A percentile compares a stretch with the other conserved stretches of the same genome.
Evolutionary conservation across 768 basidiomycete species (phyloP).

Genomic region (Terana coerulea): DNA sequence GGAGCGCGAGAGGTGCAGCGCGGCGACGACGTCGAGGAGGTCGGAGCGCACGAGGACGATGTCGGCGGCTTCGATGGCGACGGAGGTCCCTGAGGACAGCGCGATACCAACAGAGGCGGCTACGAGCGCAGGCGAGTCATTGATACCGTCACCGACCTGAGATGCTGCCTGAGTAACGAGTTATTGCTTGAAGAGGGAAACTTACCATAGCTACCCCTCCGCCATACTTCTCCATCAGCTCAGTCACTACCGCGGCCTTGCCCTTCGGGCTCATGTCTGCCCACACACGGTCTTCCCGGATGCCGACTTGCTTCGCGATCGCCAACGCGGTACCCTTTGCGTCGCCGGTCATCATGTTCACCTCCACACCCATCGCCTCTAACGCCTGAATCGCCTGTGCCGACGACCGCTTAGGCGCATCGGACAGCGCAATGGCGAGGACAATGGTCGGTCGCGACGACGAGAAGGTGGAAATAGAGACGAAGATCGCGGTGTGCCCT

Average conservation of each 20-base stretch:
- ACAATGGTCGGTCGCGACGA: conserved; percentile 50
- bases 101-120: conserved; percentile 97
- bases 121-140: conserved; percentile 96
- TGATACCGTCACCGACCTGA: conserved; percentile 97
- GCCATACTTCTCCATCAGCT: conserved; percentile 68
- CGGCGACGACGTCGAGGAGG: conserved; percentile 95
- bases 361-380: conserved; percentile 86
- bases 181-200: conserved; percentile 7
- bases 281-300: conserved; percentile 78
- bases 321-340: conserved; percentile 81
- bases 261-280: conserved; percentile 94
- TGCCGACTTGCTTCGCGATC: conserved; percentile 88
- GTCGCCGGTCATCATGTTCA: conserved; percentile 94
- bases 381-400: conserved; percentile 77
- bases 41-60: conserved; percentile 98
- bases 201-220: conserved; percentile 88
- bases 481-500: conserved; percentile 86
- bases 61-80: conserved; percentile 97
- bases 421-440: conserved; percentile 81
- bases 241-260: conserved; percentile 81
- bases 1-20: conserved; percentile 81
- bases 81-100: conserved; percentile 91
- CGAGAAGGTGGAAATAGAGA: conserved; percentile 53
- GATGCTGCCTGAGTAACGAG: neutral
- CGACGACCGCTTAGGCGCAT: conserved; percentile 84